Evolutionary conservation across 805 yeast species (phyloP).

Genomic region (Wickerhamiella kazuoi): DNA sequence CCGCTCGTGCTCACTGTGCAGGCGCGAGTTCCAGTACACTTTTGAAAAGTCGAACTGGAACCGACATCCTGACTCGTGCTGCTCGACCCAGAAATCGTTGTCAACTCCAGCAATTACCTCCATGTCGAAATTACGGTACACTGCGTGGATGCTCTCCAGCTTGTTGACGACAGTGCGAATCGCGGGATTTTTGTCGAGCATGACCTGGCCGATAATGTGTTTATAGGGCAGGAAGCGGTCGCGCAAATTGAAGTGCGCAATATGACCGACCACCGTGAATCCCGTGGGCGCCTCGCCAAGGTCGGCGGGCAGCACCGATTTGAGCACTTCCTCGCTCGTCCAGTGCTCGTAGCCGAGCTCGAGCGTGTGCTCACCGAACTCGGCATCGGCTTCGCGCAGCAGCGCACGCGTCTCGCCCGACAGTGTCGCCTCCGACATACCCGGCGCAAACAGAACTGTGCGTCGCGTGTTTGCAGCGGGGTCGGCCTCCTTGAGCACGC

Average conservation of each 20-base stretch:
- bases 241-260: constrained; percentile 78
- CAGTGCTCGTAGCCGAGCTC: constrained; percentile 58
- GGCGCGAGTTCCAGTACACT: constrained; percentile 94
- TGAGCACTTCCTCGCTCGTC: constrained; percentile 75
- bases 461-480: constrained; percentile 21
- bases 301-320: constrained; percentile 55
- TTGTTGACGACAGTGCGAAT: constrained; percentile 85
- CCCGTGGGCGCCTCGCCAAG: constrained; percentile 72
- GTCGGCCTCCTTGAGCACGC: constrained; percentile 29
- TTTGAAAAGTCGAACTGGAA: constrained; percentile 80
- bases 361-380: constrained; percentile 36
- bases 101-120: constrained; percentile 73
- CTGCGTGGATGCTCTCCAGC: constrained; percentile 67
- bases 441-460: constrained; percentile 38
- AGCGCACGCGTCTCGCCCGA: constrained; percentile 28
- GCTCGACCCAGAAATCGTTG: constrained; percentile 58
- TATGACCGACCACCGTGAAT: constrained; percentile 83
- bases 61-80: constrained; percentile 68
- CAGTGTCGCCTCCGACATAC: constrained; percentile 24
- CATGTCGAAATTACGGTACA: constrained; percentile 86
- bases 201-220: constrained; percentile 67
- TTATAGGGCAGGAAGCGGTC: constrained; percentile 75
- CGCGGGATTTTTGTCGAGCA: constrained; percentile 69
- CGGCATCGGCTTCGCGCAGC: constrained; percentile 31
- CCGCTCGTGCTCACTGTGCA: constrained; percentile 85